These are phyloP conservation scores for Aspergillus unguis DNA, from an alignment of 2,329 filamentous ascomycete species.

Conservation along the genomic window DNA sequence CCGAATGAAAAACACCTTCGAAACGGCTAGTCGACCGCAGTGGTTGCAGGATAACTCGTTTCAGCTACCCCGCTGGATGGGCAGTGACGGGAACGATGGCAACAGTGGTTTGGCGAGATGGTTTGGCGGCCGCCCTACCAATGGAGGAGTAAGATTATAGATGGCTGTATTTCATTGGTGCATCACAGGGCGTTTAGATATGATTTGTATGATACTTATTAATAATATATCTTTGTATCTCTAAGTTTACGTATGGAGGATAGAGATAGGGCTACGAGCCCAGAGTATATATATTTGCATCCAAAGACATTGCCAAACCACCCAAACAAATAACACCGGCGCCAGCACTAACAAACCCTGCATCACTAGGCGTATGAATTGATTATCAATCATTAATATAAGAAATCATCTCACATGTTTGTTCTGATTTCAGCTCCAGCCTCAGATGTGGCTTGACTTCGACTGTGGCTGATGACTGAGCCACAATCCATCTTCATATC, in stretches of 20 bases:
- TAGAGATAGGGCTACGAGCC: no score
- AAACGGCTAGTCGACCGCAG: constrained; percentile 73
- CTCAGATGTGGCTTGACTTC: constrained; percentile 5
- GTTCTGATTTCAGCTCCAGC: not conserved
- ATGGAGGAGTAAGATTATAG: constrained; percentile 42
- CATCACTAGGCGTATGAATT: no score
- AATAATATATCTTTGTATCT: constrained; percentile 1
- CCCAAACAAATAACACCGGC: no score
- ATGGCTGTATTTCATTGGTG: constrained; percentile 8
- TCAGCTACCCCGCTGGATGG: constrained; percentile 80
- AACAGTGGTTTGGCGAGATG: constrained; percentile 35
- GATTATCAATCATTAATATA: no score
- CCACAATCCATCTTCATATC: not conserved
- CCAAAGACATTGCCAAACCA: no score
- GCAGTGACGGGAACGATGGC: constrained; percentile 45
- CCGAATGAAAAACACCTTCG: constrained; percentile 86
- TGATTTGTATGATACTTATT: constrained; percentile 13
- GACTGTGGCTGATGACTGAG: constrained; percentile 1
- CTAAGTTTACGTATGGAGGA: not conserved
- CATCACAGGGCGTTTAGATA: constrained; percentile 26
- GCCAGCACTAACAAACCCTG: no score
- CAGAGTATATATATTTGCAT: no score
- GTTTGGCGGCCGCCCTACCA: constrained; percentile 40
- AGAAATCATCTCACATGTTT: no score
- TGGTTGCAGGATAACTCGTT: constrained; percentile 76